Evolutionary conservation across 2,329 filamentous ascomycete genomes (phyloP), one percentile per base, ranked within the genome.

Genomic region (Stemphylium beticola): DNA sequence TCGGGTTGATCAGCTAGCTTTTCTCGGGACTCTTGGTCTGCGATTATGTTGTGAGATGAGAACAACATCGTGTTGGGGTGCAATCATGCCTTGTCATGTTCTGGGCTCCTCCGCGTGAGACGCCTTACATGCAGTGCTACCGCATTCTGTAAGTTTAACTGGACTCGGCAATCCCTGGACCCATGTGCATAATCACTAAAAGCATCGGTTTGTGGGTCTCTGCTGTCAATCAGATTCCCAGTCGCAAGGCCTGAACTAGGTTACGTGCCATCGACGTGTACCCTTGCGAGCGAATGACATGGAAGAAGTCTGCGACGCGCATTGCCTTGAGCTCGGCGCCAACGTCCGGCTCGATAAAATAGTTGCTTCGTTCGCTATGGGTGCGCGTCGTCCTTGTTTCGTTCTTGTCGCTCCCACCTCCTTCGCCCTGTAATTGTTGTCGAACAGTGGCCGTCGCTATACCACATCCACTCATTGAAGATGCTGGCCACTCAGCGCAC

Each of bases 401-500:
- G 20, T 15, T 38, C 32, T 20, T 17, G n/a, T 31, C 14, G 11
- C 38, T 7, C 10, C 17, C 6, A 8, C 10, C 14, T 33, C 22
- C 20, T 6, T 31, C 34, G 29, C 24, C 29, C 15, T 9, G 9
- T 47, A 18, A 11, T 4, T 11, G 40, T 26, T 8, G 36, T 11
- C 12, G 6, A 4, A 6, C 15, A 8, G 20, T 5, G 3, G 18
- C 15, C 26, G 17, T 32, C 31, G 8, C 22, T 20, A 10, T 18
- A 24, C n/a, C 37, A n/a, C 45, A 14, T 12, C 17, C n/a, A 18
- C 22, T 37, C 32, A 38, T 20, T 24, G 12, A 56, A 45, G 10
- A 64, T 66, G 63, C 39, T 66, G 42, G 53, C 54, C 24, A 26
- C 55, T 8, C 59, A 64, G 44, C 59, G 58, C 12, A 52, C 53